These are phyloP conservation scores for Hypomyces perniciosus DNA, from an alignment of 2,329 filamentous ascomycete genomes.

Conservation along the genomic window DNA sequence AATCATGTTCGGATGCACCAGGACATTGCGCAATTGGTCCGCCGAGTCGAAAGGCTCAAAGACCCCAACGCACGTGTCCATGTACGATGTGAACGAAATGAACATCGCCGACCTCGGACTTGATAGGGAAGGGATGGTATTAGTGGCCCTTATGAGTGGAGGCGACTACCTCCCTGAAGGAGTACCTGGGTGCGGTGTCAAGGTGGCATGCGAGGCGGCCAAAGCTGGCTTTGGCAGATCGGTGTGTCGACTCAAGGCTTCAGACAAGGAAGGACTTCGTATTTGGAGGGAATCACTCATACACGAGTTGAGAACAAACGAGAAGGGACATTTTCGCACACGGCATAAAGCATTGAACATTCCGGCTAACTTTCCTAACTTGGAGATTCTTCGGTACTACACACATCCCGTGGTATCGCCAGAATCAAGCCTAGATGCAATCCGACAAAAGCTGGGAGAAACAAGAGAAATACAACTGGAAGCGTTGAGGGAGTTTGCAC, in stretches of 20 bases:
- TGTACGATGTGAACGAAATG: constrained; percentile 63
- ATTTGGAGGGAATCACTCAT: constrained; percentile 68
- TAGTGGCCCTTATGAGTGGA: constrained; percentile 90
- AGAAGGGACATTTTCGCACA: constrained; percentile 70
- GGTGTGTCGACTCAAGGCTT: constrained; percentile 59
- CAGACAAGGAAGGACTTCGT: constrained; percentile 53
- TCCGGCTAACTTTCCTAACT: constrained; percentile 74
- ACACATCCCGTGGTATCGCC: constrained; percentile 78
- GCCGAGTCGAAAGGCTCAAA: constrained; percentile 62
- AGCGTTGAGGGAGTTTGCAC: constrained; percentile 66
- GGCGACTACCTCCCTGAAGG: constrained; percentile 91
- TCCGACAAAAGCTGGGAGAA: constrained; percentile 21
- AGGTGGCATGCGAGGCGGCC: constrained; percentile 84
- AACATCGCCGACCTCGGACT: constrained; percentile 50
- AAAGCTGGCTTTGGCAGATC: constrained; percentile 77
- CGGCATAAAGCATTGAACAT: constrained; percentile 70
- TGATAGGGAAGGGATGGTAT: constrained; percentile 82
- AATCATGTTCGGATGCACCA: constrained; percentile 87
- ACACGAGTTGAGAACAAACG: constrained; percentile 76
- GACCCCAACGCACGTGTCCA: constrained; percentile 74
- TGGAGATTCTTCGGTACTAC: constrained; percentile 77
- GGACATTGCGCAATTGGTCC: constrained; percentile 77
- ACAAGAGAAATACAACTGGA: constrained; percentile 24
- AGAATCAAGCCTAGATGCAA: constrained; percentile 37
- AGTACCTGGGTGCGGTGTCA: constrained; percentile 79